A percentile compares a stretch with the other conserved stretches of the same genome.
These are phyloP conservation scores for Backusella australiensis DNA, from an alignment of 192 early-diverging fungal genomes.

Conservation along the genomic window DNA sequence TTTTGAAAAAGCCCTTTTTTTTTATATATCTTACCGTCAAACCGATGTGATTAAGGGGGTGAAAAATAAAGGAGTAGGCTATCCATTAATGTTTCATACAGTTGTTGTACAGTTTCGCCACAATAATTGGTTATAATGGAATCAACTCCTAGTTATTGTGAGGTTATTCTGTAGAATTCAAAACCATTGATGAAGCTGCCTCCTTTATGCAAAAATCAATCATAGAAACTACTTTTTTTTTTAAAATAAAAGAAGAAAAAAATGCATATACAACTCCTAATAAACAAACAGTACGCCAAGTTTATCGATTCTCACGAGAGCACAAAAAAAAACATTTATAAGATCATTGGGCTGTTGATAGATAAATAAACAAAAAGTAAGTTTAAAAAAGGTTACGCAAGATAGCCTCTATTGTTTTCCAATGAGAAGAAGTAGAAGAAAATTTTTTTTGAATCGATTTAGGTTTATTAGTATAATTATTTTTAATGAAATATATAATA, in stretches of 20 bases:
- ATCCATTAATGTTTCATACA: neutral
- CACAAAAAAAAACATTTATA: neutral
- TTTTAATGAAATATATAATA: conserved; percentile 1
- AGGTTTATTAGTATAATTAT: neutral
- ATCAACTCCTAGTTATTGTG: neutral
- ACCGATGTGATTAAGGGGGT: neutral
- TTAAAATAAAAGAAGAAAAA: too few species aligned
- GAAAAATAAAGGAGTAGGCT: neutral
- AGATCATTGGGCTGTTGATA: neutral
- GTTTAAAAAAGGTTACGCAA: neutral
- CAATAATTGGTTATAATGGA: neutral
- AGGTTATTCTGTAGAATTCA: conserved; percentile 4
- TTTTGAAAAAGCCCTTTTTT: neutral
- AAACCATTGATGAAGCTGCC: neutral
- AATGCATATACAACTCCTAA: neutral
- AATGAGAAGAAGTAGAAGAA: neutral
- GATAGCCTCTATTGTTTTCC: neutral
- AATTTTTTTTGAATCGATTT: neutral
- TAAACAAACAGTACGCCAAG: neutral
- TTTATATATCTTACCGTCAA: neutral
- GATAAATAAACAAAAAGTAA: neutral
- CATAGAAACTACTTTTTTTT: neutral
- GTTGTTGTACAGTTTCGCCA: neutral
- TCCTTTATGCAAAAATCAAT: neutral
- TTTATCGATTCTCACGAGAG: neutral